phyloP scores from a whole-genome alignment of 169 alveolate species.

The Blepharisma undulans region DNA sequence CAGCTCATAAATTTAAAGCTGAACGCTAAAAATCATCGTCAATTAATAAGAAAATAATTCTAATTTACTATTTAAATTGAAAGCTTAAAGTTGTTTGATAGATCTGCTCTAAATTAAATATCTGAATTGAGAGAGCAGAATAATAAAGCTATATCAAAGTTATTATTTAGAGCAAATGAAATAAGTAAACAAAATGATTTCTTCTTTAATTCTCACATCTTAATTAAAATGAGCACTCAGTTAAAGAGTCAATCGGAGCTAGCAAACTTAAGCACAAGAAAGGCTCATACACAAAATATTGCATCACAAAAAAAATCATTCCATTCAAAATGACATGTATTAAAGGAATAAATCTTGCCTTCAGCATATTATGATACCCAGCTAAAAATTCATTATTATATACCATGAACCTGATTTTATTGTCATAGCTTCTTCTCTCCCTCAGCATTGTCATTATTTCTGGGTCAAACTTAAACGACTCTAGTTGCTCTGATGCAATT shows the following conservation, averaged over 20 bases:
- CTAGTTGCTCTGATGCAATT: not conserved
- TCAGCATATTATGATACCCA: slow-evolving; percentile 15
- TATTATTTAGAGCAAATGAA: too few species aligned
- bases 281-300: slow-evolving; percentile 30
- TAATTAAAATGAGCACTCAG: not conserved
- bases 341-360: slow-evolving; percentile 12
- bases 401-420: slow-evolving; percentile 30
- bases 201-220: not conserved
- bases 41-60: too few species aligned
- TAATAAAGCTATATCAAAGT: too few species aligned
- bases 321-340: slow-evolving; percentile 27
- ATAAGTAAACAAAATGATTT: not conserved
- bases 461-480: not conserved
- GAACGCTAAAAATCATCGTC: too few species aligned
- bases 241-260: not conserved
- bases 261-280: not conserved
- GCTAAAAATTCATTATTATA: slow-evolving; percentile 31
- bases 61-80: too few species aligned
- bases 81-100: too few species aligned
- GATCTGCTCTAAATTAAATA: too few species aligned
- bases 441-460: not conserved
- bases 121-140: too few species aligned
- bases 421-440: not conserved
- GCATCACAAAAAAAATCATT: slow-evolving; percentile 20
- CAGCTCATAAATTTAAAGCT: too few species aligned